Base-by-base conservation (phyloP, 1,284 basidiomycete species). In the Sanguinoderma infundibulare region DNA sequence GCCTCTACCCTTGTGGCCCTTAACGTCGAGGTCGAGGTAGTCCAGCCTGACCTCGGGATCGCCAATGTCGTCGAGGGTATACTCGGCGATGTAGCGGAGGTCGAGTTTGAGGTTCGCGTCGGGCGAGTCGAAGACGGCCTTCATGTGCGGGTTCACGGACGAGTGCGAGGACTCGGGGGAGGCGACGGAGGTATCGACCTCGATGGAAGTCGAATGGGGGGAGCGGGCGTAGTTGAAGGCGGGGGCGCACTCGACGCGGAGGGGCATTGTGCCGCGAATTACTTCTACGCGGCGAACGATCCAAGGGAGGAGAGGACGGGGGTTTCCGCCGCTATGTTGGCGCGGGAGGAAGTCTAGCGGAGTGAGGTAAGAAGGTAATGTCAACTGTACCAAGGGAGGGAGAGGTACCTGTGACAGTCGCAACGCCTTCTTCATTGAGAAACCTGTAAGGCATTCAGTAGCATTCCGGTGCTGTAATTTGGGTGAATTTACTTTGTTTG, bases 191-290 rank as follows among this genome's bases (percentile, higher is more conserved):
- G 58, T 58, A 62, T 70, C 36, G 10, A 75, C 69, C 38, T 85
- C 66, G 63, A 91, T 74, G 34, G 81, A 75, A 0, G 90, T 89
- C 3, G 80, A 83, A 75, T 98, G 95, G 3, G 80, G 61, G 58
- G 88, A 84, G 14, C 89, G 83, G 1, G 94, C 94, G 70, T 98
- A 98, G 76, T 97, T 91, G 84, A 98, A 98, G 0, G 95, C 95
- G 0, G 95, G 95, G 0, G 94, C 94, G 70, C 93, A 95, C 77
- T 96, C 91, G 74, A 96, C 83, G 57, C 85, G 82, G 59, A 96
- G 80, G 0, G 91, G 87, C 34, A 96, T 79, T 2, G 72, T 80
- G 1, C 95, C 95, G 20, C 95, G 88, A 65, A 96, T 87, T 62
- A 91, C 86, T 78, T 96, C 94, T 26, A 98, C 88, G 49, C 92